These are phyloP conservation scores for Gaultheria prostrata DNA, from an alignment of 148 eudicot species.

Conservation along the genomic window DNA sequence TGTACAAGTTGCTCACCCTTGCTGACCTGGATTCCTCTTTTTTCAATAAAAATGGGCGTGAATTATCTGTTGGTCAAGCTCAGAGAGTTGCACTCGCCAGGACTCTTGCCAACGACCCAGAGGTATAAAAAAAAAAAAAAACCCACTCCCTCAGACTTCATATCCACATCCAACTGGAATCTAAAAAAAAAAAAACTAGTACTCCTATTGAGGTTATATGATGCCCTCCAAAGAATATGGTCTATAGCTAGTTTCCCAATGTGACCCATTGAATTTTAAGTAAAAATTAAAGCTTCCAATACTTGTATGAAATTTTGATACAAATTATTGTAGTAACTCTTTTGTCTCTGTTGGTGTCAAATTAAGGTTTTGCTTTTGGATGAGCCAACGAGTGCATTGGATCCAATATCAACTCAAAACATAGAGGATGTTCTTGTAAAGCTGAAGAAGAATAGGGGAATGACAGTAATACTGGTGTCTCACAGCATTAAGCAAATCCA, in stretches of 20 bases:
- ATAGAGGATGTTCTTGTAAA: conserved; percentile 40
- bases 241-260: not conserved
- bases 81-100: conserved; percentile 61
- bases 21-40: conserved; percentile 48
- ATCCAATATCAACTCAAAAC: conserved; percentile 56
- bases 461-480: conserved; percentile 47
- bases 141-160: no score
- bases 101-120: conserved; percentile 55
- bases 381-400: conserved; percentile 64
- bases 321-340: no score
- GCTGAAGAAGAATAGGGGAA: conserved; percentile 35
- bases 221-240: not conserved
- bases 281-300: not conserved
- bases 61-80: conserved; percentile 58
- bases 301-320: not conserved
- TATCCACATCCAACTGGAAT: not conserved
- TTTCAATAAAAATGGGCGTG: conserved; percentile 33
- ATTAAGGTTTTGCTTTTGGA: conserved; percentile 59
- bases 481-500: conserved; percentile 63
- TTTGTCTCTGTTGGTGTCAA: not conserved
- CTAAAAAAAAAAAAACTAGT: no score
- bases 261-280: not conserved
- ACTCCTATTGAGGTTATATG: no score
- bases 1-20: conserved; percentile 37
- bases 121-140: conserved; percentile 20